These are phyloP conservation scores for Austroboletus novae-zelandiae DNA, from an alignment of 1,284 basidiomycete genomes.

Conservation along the genomic window DNA sequence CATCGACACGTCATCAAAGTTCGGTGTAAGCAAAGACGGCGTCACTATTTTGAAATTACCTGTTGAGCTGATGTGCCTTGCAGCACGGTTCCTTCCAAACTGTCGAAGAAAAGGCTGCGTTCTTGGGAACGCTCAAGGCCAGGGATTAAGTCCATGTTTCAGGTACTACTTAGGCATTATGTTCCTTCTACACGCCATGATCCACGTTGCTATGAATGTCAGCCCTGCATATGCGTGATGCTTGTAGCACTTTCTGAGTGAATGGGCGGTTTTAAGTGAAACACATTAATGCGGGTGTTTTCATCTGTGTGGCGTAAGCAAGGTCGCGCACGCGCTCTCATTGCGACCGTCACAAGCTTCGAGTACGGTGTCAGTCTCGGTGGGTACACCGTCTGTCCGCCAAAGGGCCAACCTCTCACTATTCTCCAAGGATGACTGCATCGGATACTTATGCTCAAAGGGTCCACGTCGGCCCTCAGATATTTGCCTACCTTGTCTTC, in stretches of 20 bases:
- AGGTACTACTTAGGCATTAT: conserved; percentile 35
- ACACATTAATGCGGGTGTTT: too few species aligned
- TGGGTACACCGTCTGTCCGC: conserved; percentile 30
- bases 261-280: too few species aligned
- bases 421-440: conserved; percentile 63
- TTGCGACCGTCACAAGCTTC: conserved; percentile 21
- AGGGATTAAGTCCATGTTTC: conserved; percentile 48
- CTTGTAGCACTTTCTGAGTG: not conserved
- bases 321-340: not conserved
- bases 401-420: conserved; percentile 7
- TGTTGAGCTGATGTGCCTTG: conserved; percentile 15
- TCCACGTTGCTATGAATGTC: conserved; percentile 40
- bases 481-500: conserved; percentile 27
- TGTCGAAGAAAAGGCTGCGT: conserved; percentile 90
- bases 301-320: conserved; percentile 8
- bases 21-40: conserved; percentile 60
- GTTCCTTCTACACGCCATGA: conserved; percentile 33
- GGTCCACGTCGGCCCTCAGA: conserved; percentile 67
- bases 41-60: not conserved
- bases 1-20: conserved; percentile 97
- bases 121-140: conserved; percentile 90
- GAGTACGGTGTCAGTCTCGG: conserved; percentile 48
- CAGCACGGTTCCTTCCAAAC: conserved; percentile 96
- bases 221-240: conserved; percentile 16
- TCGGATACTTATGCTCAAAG: conserved; percentile 74